Evolutionary conservation across 805 yeast species (phyloP), one percentile per base, ranked within the genome.

Genomic region (Candida ficus): DNA sequence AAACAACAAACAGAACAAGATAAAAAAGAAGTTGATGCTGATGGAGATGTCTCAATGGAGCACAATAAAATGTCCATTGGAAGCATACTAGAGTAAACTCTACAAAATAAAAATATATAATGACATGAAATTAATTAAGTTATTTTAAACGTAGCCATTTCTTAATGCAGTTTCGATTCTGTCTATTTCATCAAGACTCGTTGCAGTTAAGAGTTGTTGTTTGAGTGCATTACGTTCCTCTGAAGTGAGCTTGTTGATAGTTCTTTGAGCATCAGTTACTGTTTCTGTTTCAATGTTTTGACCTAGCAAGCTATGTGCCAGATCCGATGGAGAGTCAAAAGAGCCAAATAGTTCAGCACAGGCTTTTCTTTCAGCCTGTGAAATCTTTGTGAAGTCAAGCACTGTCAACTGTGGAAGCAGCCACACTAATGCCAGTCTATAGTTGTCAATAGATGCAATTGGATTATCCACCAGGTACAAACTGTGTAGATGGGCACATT

Each of bases 131-230:
- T 27, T 27, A 13, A n/a, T n/a, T 27, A 10, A 27, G 28, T 8
- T 23, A 8, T 7, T 8, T 23, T 19, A 35, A 6, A 35, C 29
- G 40, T 61, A 61, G 4, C 69, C 78, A 26, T 57, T 62, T 41
- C 61, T 60, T 33, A 83, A 62, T 17, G 75, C 66, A 21, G 61
- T 64, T 56, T 87, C 95, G 19, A 89, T 73, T 37, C 76, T 64
- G 43, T 80, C 84, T 7, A 89, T 84, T 47, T 90, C 96, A 6
- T 74, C 84, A 42, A 90, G 56, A 38, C 80, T 77, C 4, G 78
- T 70, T 1, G 96, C 95, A 25, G 62, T 65, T 38, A 70, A 68
- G 41, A 90, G 64, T 46, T 76, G 71, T 31, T 66, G 55, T 46
- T 79, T 68, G 36, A 90, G 60, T 34, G 63, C 61, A 12, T 60